A percentile compares a stretch with the other conserved stretches of the same genome.
These are phyloP conservation scores for Avena eriantha DNA, from an alignment of 176 grass and related monocot genomes.

Conservation along the genomic window DNA sequence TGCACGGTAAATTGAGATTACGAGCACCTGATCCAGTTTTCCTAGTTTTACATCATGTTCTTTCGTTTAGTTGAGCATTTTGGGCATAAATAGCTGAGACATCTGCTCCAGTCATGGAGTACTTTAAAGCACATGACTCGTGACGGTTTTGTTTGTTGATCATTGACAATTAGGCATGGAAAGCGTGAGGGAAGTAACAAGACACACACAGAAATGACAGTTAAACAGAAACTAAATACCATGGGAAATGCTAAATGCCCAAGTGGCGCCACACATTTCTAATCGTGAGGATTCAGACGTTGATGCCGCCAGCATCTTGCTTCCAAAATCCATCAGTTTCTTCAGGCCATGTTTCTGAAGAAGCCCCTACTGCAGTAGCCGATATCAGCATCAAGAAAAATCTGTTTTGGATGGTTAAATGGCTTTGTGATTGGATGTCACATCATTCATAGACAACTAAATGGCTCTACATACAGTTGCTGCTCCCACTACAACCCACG, in stretches of 20 bases:
- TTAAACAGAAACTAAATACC: too few relatives aligned
- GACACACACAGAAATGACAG: too few relatives aligned
- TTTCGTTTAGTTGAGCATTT: neutral
- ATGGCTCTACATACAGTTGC: neutral
- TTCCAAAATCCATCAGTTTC: neutral
- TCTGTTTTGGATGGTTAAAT: neutral
- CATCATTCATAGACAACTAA: neutral
- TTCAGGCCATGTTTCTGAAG: neutral
- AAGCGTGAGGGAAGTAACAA: neutral
- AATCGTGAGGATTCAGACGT: neutral
- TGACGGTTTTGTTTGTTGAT: neutral
- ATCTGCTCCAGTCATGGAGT: neutral
- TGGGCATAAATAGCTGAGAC: neutral
- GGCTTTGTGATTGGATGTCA: neutral
- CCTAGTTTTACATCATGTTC: neutral
- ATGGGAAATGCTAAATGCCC: too few relatives aligned
- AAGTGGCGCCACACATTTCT: too few relatives aligned
- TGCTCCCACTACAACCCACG: neutral
- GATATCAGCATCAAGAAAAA: neutral
- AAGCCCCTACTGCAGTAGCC: neutral
- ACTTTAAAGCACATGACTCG: too few relatives aligned
- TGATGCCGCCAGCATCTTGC: neutral
- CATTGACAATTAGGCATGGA: neutral
- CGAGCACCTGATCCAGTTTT: neutral
- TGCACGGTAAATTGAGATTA: neutral